phyloP scores from a whole-genome alignment of 306 rosid genomes.

The Neltuma alba region DNA sequence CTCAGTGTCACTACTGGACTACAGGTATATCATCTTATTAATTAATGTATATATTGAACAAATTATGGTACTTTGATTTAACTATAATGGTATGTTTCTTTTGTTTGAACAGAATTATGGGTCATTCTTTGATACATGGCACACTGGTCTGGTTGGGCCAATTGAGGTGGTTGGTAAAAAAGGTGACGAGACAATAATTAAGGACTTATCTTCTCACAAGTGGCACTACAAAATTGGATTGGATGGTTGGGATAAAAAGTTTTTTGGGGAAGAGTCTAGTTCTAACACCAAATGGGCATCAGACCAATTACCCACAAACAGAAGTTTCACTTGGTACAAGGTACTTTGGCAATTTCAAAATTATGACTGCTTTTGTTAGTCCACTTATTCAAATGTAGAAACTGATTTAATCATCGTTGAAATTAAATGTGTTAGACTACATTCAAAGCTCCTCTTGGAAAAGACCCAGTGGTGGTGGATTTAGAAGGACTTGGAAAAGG shows the following conservation, averaged over 20 bases:
- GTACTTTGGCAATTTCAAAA: conserved; percentile 12
- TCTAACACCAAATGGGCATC: conserved; percentile 43
- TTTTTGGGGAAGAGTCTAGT: conserved; percentile 33
- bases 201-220: conserved; percentile 48
- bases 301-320: conserved; percentile 29
- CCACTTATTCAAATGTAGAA: not conserved
- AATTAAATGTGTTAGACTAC: conserved; percentile 30
- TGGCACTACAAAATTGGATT: conserved; percentile 56
- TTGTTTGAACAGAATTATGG: conserved; percentile 52
- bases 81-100: not conserved
- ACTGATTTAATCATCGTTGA: not conserved
- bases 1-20: conserved; percentile 59
- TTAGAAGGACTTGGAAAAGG: conserved; percentile 56
- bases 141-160: conserved; percentile 48
- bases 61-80: not conserved
- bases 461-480: conserved; percentile 48
- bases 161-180: conserved; percentile 40
- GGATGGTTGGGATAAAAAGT: conserved; percentile 38
- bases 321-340: conserved; percentile 67
- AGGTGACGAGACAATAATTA: conserved; percentile 51
- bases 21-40: conserved; percentile 28
- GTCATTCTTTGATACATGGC: conserved; percentile 33
- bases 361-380: too few species aligned
- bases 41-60: not conserved
- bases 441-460: conserved; percentile 61